phyloP scores from a whole-genome alignment of 352 stramenopile species.

The Ochromonadaceae sp. region DNA sequence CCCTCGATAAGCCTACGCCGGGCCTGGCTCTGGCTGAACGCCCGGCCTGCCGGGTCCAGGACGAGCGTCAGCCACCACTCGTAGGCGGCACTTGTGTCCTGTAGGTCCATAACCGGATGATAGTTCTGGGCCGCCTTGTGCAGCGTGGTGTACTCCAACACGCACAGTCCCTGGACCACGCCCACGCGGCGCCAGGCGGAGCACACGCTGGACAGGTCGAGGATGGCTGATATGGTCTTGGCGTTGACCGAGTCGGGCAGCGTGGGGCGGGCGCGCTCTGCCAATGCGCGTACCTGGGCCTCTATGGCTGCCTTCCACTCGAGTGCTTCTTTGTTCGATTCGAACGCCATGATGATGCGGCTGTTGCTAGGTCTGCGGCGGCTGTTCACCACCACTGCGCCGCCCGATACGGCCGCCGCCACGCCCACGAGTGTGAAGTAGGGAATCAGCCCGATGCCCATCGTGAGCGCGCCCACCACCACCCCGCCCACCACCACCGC shows the following conservation, averaged over 20 bases:
- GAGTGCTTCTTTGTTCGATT: not conserved
- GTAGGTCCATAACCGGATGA: not conserved
- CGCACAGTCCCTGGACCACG: not conserved
- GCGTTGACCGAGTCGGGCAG: not conserved
- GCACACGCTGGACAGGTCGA: not conserved
- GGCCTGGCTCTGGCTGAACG: too few species aligned
- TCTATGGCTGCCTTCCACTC: conserved; percentile 7
- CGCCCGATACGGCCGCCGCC: not conserved
- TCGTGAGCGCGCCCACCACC: conserved; percentile 2
- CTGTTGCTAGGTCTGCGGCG: not conserved
- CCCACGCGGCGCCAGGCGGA: not conserved
- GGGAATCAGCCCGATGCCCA: conserved; percentile 6
- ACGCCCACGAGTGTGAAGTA: conserved; percentile 12
- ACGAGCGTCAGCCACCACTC: too few species aligned
- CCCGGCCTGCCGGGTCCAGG: too few species aligned
- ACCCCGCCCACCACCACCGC: conserved; percentile 13
- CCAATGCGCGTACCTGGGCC: not conserved
- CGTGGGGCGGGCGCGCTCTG: not conserved
- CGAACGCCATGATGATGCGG: conserved; percentile 6
- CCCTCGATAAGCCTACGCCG: too few species aligned
- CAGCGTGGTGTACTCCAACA: conserved; percentile 2
- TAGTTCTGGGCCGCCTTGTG: not conserved
- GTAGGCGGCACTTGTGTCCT: too few species aligned
- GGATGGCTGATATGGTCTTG: not conserved
- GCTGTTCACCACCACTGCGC: not conserved